phyloP scores from a whole-genome alignment of 2,329 filamentous ascomycete genomes.

The Hyphodiscus sp. region DNA sequence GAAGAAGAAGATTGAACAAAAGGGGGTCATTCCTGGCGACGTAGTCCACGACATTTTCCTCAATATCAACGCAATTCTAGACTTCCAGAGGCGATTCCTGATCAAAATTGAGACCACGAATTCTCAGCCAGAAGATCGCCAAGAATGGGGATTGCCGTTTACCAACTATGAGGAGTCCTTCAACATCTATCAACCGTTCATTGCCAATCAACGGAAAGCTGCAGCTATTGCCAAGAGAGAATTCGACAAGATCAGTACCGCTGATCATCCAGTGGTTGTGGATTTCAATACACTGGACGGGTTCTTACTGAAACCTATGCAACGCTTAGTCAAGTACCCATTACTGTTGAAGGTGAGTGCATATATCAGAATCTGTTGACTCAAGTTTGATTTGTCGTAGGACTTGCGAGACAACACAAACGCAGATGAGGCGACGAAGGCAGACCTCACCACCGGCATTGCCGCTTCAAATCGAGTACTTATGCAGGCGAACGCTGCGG shows the following conservation, averaged over 20 bases:
- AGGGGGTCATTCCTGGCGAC: conserved; percentile 81
- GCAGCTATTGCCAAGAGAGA: conserved; percentile 76
- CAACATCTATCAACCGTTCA: conserved; percentile 92
- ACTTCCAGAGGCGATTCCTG: conserved; percentile 90
- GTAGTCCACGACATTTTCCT: conserved; percentile 91
- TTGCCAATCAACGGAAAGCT: conserved; percentile 90
- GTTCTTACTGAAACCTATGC: conserved; percentile 94
- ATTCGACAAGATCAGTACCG: conserved; percentile 77
- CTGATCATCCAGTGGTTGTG: conserved; percentile 72
- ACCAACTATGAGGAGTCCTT: conserved; percentile 79
- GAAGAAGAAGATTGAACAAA: conserved; percentile 84
- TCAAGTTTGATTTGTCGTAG: conserved; percentile 36
- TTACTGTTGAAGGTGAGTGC: conserved; percentile 68
- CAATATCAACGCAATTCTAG: conserved; percentile 89
- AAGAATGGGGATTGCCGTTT: conserved; percentile 96
- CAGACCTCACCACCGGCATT: conserved; percentile 70
- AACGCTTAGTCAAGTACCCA: conserved; percentile 90
- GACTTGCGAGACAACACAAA: conserved; percentile 81
- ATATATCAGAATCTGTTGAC: neutral
- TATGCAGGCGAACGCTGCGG: conserved; percentile 80
- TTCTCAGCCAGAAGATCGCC: conserved; percentile 64
- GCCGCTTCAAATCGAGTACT: conserved; percentile 77
- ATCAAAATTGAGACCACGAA: conserved; percentile 96
- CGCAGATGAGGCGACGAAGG: conserved; percentile 60
- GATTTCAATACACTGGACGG: conserved; percentile 84